These are phyloP conservation scores for Ambrosiella beaveri DNA, from an alignment of 2,329 filamentous ascomycete species.

Conservation along the genomic window DNA sequence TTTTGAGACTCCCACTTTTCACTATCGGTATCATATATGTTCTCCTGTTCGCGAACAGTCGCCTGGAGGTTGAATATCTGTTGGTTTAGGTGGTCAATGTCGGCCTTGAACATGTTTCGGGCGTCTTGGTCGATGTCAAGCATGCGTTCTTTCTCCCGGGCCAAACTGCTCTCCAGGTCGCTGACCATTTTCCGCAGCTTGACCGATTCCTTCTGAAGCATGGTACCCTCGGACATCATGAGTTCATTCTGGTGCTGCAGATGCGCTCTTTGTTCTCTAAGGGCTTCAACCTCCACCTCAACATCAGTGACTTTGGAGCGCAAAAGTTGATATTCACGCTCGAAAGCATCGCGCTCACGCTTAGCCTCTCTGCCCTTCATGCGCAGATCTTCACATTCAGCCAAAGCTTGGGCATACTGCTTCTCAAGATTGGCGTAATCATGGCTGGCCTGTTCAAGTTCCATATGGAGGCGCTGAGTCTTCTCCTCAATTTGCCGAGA, in stretches of 20 bases:
- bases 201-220: slow-evolving; percentile 47
- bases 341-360: slow-evolving; percentile 25
- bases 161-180: slow-evolving; percentile 31
- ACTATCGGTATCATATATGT: slow-evolving; percentile 50
- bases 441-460: slow-evolving; percentile 37
- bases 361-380: slow-evolving; percentile 27
- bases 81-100: slow-evolving; percentile 34
- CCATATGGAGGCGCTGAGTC: slow-evolving; percentile 45
- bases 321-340: slow-evolving; percentile 21
- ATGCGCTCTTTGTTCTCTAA: slow-evolving; percentile 48
- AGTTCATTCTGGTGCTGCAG: slow-evolving; percentile 53
- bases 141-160: slow-evolving; percentile 38
- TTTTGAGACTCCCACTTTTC: slow-evolving; percentile 57
- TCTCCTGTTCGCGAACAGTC: slow-evolving; percentile 51
- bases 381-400: slow-evolving; percentile 29
- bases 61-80: slow-evolving; percentile 47
- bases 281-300: slow-evolving; percentile 39
- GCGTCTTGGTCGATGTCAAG: slow-evolving; percentile 44
- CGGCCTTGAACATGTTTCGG: slow-evolving; percentile 25
- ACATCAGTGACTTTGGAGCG: slow-evolving; percentile 29
- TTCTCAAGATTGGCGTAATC: slow-evolving; percentile 36
- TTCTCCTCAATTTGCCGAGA: slow-evolving; percentile 62
- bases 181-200: slow-evolving; percentile 29
- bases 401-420: slow-evolving; percentile 28
- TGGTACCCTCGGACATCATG: slow-evolving; percentile 45